Conservation (phyloP, 1,284 basidiomycete species). For the Papiliotrema laurentii region DNA sequence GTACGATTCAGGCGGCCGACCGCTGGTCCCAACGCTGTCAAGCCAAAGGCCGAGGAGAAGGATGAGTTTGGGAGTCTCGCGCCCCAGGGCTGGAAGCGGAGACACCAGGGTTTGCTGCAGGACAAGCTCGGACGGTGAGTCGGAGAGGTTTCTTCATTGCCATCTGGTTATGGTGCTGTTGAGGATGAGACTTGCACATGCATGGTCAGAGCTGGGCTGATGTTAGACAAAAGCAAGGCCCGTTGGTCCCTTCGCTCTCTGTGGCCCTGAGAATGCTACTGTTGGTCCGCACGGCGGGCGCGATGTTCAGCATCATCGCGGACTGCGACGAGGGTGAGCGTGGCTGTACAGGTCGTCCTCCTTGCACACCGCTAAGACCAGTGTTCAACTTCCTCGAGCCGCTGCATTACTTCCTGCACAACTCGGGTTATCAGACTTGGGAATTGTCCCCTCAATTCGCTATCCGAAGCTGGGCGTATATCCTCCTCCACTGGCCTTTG, state of each 20-base stretch:
- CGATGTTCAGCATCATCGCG: constrained; percentile 92
- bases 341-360: background rate
- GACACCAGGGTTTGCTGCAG: constrained; percentile 48
- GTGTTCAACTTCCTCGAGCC: constrained; percentile 99
- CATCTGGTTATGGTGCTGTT: background rate
- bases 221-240: constrained; percentile 38
- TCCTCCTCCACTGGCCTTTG: constrained; percentile 61
- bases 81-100: constrained; percentile 39
- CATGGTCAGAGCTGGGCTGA: background rate
- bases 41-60: constrained; percentile 21
- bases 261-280: constrained; percentile 78
- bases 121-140: constrained; percentile 43
- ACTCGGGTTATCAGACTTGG: constrained; percentile 95
- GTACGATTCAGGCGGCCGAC: constrained; percentile 45
- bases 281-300: constrained; percentile 74
- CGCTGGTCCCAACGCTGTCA: constrained; percentile 33
- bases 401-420: constrained; percentile 78
- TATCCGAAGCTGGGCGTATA: constrained; percentile 91
- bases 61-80: constrained; percentile 41
- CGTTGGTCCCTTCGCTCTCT: constrained; percentile 78
- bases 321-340: constrained; percentile 92
- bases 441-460: constrained; percentile 87
- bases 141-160: background rate
- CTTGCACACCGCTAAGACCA: constrained; percentile 40
- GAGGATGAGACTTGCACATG: background rate